Conservation (phyloP, 768 basidiomycete species). For the Rhizopogon salebrosus region DNA sequence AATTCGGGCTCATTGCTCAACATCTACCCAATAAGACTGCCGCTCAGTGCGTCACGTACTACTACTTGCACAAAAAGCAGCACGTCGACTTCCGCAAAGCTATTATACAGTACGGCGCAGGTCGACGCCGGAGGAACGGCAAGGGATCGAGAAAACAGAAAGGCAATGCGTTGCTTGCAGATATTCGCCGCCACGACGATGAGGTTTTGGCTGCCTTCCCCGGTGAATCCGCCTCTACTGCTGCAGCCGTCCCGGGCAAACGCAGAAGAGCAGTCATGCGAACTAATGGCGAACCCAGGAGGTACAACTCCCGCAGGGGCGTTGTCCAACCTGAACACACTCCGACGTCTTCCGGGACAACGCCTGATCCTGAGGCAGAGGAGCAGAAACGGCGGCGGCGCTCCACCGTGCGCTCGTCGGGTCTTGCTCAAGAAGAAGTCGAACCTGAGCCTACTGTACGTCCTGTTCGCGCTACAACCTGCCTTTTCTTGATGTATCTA, state of each 20-base stretch:
- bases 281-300: conserved; percentile 30
- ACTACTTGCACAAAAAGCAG: conserved; percentile 92
- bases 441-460: conserved; percentile 2
- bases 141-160: conserved; percentile 64
- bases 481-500: background rate
- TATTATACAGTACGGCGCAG: conserved; percentile 58
- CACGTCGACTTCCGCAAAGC: conserved; percentile 81
- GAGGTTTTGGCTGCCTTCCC: conserved; percentile 19
- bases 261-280: conserved; percentile 34
- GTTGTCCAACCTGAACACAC: conserved; percentile 44
- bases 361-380: conserved; percentile 71
- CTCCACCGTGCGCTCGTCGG: conserved; percentile 24
- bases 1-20: conserved; percentile 89
- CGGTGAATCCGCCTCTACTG: conserved; percentile 22
- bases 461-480: background rate
- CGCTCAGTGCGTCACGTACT: conserved; percentile 86
- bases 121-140: conserved; percentile 56
- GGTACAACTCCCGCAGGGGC: conserved; percentile 32
- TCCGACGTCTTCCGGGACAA: conserved; percentile 36
- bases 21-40: conserved; percentile 80
- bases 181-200: conserved; percentile 75
- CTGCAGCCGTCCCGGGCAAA: conserved; percentile 25
- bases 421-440: conserved; percentile 28
- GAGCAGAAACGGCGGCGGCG: conserved; percentile 38
- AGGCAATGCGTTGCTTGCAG: conserved; percentile 74